Base-by-base conservation (phyloP, 805 yeast species). In the Metschnikowia picachoensis region DNA sequence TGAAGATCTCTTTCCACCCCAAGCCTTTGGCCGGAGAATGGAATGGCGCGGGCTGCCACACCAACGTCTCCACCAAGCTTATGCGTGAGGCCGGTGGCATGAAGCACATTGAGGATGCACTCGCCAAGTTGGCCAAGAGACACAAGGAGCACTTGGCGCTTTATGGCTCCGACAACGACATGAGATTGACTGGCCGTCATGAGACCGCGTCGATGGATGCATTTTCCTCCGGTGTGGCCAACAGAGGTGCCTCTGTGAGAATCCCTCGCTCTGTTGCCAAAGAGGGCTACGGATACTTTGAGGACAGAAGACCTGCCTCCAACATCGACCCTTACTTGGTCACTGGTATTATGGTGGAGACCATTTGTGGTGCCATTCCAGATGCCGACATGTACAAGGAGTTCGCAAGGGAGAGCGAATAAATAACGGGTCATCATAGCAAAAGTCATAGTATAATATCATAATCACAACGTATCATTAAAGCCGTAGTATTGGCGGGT, bases 31-130 rank as follows among this genome's bases (percentile, higher is more conserved):
- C 85, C 78, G 98, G 98, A 61, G 98, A 92, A 77, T 94, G 98
- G 98, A 94, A 94, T 72, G 99, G 99, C 78, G 98, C 99, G 70
- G 99, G 99, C 64, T 92, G 98, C 80, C 99, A 94, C 77, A 94
- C 99, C 70, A 94, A 94, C 72, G 98, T 94, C 51, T 90, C 97
- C 40, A 94, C 99, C 61, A 80, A 78, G 70, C 66, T 65, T 42
- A 94, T 92, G 98, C 90, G 99, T 80, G 68, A 66, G 32, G 87
- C 88, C 67, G 99, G 99, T 72, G 99, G 99, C 69, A 88, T 94
- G 90, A 87, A 87, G 73, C 76, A 72, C 72, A 94, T 94, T 65
- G 97, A 94, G 65, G 86, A 77, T 46, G 98, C 98, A 50, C 82
- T 94, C 64, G 88, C 85, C 68, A 89, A 88, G 78, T 83, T 94